Conservation (phyloP, 192 early-diverging fungal genomes). For the Gonapodya sp. region DNA sequence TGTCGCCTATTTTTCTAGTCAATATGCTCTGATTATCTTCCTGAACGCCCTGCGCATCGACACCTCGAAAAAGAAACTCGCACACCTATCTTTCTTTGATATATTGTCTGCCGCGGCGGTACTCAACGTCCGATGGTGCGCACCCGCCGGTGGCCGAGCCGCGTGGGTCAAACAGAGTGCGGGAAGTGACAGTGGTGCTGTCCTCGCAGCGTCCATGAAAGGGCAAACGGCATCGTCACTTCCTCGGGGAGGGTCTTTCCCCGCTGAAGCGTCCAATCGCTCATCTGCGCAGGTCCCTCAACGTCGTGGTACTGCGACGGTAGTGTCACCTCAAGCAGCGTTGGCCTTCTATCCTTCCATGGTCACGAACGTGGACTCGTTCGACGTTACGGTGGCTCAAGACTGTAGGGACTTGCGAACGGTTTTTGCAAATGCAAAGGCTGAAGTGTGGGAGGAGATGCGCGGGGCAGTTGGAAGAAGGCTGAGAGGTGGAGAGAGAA, state of each 20-base stretch:
- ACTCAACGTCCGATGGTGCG: constrained; percentile 12
- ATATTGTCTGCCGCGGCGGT: constrained; percentile 30
- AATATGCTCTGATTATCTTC: constrained; percentile 42
- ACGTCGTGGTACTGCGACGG: neutral
- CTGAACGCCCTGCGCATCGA: constrained; percentile 39
- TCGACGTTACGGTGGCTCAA: constrained; percentile 30
- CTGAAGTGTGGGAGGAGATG: constrained; percentile 30
- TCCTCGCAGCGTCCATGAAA: neutral
- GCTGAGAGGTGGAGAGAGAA: constrained; percentile 10
- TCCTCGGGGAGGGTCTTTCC: neutral
- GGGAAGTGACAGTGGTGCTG: neutral
- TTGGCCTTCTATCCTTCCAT: neutral
- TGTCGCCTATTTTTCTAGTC: constrained; percentile 14
- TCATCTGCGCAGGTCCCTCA: neutral
- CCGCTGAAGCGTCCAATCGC: neutral
- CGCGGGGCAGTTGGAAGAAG: constrained; percentile 10
- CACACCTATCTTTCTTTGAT: constrained; percentile 30
- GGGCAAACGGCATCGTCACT: neutral
- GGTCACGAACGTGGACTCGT: neutral
- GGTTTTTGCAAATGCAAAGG: constrained; percentile 30
- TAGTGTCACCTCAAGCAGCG: constrained; percentile 18
- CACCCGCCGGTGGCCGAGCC: neutral
- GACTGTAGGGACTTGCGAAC: constrained; percentile 33
- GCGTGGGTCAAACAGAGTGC: neutral
- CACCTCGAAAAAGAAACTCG: constrained; percentile 40